Percentiles rank a stretch among this genome's conserved stretches.
phyloP scores from a whole-genome alignment of 2,329 filamentous ascomycete species.

The Orbilia ellipsospora region DNA sequence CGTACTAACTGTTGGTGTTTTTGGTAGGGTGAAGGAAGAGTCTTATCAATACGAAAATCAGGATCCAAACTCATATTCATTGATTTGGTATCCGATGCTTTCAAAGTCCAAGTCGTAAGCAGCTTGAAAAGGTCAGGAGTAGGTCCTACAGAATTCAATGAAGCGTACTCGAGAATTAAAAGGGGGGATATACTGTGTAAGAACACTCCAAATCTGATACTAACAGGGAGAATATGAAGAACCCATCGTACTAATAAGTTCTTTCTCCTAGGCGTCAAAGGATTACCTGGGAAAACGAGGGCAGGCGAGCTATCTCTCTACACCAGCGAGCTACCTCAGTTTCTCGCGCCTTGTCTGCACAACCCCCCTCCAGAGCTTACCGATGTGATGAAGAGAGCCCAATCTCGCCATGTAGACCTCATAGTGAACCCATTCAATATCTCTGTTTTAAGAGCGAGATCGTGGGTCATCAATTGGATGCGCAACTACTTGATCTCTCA shows the following conservation, averaged over 20 bases:
- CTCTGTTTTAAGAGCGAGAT: constrained; percentile 78
- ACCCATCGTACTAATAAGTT: constrained; percentile 13
- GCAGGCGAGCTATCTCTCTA: constrained; percentile 81
- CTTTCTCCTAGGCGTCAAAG: constrained; percentile 71
- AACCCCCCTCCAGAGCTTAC: constrained; percentile 77
- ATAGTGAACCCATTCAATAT: constrained; percentile 76
- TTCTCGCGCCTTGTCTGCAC: constrained; percentile 82
- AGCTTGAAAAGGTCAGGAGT: constrained; percentile 69
- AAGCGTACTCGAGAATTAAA: constrained; percentile 30
- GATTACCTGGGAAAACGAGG: constrained; percentile 74
- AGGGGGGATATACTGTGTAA: constrained; percentile 86
- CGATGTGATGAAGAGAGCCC: constrained; percentile 77
- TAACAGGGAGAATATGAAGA: neutral
- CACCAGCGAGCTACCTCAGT: constrained; percentile 74
- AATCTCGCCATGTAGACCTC: constrained; percentile 86
- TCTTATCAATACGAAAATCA: constrained; percentile 75
- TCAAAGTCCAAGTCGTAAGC: constrained; percentile 79
- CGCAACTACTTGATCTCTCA: constrained; percentile 77
- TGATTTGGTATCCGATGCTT: constrained; percentile 78
- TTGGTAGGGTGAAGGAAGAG: constrained; percentile 71
- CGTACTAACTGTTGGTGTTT: constrained; percentile 55
- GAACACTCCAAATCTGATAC: constrained; percentile 61
- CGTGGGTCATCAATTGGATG: constrained; percentile 78
- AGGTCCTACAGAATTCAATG: constrained; percentile 2
- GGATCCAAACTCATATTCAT: constrained; percentile 86